These are phyloP conservation scores for Hirsutella thompsonii DNA, from an alignment of 2,329 filamentous ascomycete species.

Conservation along the genomic window DNA sequence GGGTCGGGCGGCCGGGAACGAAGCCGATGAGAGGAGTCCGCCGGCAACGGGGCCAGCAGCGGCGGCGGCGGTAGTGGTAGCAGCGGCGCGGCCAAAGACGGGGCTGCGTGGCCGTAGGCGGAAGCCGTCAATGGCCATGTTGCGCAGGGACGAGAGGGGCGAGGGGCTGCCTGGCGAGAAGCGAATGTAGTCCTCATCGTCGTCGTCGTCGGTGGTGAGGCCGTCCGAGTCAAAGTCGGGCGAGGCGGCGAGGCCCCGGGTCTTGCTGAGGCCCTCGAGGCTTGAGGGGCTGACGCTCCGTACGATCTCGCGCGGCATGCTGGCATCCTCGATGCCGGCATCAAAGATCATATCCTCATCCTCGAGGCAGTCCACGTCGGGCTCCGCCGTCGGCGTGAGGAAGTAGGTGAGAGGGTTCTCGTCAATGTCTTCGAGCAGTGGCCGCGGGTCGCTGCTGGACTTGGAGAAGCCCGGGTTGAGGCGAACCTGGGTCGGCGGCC, in stretches of 20 bases:
- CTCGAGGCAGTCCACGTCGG: conserved; percentile 23
- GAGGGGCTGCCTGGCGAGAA: conserved; percentile 26
- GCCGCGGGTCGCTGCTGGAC: conserved; percentile 18
- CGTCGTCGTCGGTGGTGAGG: conserved; percentile 30
- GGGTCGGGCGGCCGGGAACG: conserved; percentile 14
- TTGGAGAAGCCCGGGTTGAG: conserved; percentile 26
- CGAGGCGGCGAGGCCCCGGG: conserved; percentile 19
- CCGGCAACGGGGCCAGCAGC: conserved; percentile 17
- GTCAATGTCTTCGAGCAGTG: conserved; percentile 34
- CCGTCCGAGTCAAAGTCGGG: conserved; percentile 27
- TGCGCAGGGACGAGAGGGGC: conserved; percentile 27
- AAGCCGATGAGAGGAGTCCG: conserved; percentile 7
- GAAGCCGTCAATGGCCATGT: conserved; percentile 25
- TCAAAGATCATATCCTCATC: conserved; percentile 39
- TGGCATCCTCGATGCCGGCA: conserved; percentile 42
- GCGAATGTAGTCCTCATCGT: conserved; percentile 36
- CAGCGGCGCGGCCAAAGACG: conserved; percentile 15
- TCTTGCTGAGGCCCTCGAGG: conserved; percentile 36
- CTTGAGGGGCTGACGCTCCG: conserved; percentile 45
- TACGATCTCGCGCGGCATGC: conserved; percentile 29
- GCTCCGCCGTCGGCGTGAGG: conserved; percentile 33
- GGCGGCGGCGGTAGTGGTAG: too few relatives aligned
- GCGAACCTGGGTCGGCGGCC: conserved; percentile 37
- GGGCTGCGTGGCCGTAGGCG: conserved; percentile 18
- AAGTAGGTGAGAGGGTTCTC: conserved; percentile 44